Conservation (phyloP, 352 stramenopile genomes). For the Pythium oligandrum region DNA sequence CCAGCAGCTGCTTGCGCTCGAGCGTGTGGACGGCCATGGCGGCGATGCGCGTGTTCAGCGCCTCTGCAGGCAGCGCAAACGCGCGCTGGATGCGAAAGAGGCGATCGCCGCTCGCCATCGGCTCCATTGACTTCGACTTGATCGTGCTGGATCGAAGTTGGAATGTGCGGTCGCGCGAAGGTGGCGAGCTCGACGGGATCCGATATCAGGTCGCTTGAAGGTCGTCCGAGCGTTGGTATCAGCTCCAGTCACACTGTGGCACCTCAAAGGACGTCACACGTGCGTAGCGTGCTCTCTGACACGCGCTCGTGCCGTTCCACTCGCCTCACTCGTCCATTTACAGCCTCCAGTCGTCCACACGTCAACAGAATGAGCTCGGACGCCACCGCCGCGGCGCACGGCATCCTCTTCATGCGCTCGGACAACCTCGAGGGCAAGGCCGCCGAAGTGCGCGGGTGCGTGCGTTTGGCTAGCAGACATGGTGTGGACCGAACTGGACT, state of each 20-base stretch:
- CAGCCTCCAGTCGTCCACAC: no score
- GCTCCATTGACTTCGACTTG: constrained; percentile 5
- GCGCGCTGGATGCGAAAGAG: constrained; percentile 78
- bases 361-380: constrained; percentile 1
- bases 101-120: constrained; percentile 33
- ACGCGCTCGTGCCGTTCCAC: no score
- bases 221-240: not conserved
- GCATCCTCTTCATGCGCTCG: constrained; percentile 69
- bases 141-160: no score
- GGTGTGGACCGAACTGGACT: not conserved
- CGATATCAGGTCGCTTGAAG: constrained; percentile 13
- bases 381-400: constrained; percentile 50
- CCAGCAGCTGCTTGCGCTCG: constrained; percentile 73
- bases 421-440: constrained; percentile 74
- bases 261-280: no score
- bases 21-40: constrained; percentile 63
- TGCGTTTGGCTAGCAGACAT: not conserved
- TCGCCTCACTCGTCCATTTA: no score
- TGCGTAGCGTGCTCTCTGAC: no score
- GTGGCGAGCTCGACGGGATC: constrained; percentile 1
- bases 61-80: constrained; percentile 23
- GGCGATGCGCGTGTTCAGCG: constrained; percentile 26
- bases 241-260: no score
- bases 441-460: constrained; percentile 35
- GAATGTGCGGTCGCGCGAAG: constrained; percentile 8